Base-by-base conservation (phyloP, 2,329 filamentous ascomycete genomes). In the Sordariomycetes sp. region DNA sequence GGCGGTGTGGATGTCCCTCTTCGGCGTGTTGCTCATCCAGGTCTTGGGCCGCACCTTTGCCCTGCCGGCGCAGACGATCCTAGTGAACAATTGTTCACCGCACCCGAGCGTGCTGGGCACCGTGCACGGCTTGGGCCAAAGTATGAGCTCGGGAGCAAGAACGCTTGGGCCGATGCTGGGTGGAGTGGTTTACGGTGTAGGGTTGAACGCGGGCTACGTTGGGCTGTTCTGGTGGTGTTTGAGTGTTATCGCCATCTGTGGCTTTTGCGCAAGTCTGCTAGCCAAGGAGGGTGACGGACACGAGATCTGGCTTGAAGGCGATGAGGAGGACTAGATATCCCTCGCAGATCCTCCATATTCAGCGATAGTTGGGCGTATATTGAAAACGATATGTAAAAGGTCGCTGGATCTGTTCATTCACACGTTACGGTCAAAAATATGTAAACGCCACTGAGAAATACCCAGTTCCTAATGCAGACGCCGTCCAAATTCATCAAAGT, bases 1-100 rank as follows among this genome's bases (percentile, higher is more conserved):
- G 8, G 57, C 61, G 26, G 63, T 86, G 23, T 87, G 82, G 83
- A 44, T 70, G 0, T 70, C 75, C 3, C 78, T 87, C 14, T 66
- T 69, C 0, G 54, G 64, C 4, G 72, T 86, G 2, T 60, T 87
- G 3, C 61, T 71, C 10, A 51, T 82, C 9, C 79, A 84, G 43
- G 79, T 84, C 8, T 59, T 76, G 2, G 79, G 75, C 0, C 66
- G 81, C 21, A 85, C 80, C 0, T 85, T 85, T 46, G 62, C 63
- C 6, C 49, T 66, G 3, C 68, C 68, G 0, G 61, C 53, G 12
- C 60, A 63, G 46, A 60, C 57, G 2, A 67, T 69, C 19, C 49
- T 69, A 3, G 51, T 68, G 20, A 69, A 69, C 38, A 67, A 67
- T 45, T 64, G 61, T 41, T 60, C 61, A 25, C 64, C 65, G 11